Evolutionary conservation across 1,284 basidiomycete species (phyloP).

Genomic region (Termitomyces sp.): DNA sequence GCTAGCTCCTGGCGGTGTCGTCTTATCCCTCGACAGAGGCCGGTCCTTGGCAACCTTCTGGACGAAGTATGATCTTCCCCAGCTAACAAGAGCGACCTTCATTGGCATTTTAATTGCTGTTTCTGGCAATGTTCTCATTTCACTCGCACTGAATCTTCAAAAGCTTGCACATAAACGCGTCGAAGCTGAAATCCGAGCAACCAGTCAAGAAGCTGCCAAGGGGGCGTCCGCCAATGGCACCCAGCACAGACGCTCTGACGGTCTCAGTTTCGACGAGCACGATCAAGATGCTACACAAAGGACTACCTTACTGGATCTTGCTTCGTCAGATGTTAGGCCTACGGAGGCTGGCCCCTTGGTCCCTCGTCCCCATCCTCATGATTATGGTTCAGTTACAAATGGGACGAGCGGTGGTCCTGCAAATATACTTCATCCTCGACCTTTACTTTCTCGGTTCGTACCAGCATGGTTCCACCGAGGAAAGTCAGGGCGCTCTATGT

Average conservation of each 20-base stretch:
- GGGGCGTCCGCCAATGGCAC: slow-evolving; percentile 11
- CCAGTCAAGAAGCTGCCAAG: slow-evolving; percentile 5
- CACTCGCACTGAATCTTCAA: slow-evolving; percentile 85
- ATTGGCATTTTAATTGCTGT: slow-evolving; percentile 85
- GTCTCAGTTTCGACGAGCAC: slow-evolving; percentile 24
- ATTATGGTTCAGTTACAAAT: slow-evolving; percentile 10
- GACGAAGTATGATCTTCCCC: slow-evolving; percentile 44
- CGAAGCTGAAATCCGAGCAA: slow-evolving; percentile 31
- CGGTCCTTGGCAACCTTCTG: slow-evolving; percentile 2
- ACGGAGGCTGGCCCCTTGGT: slow-evolving; percentile 26
- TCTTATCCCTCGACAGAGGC: neutral
- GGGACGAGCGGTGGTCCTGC: neutral
- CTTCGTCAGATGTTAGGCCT: neutral
- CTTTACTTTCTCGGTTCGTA: slow-evolving; percentile 20
- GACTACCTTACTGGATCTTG: neutral
- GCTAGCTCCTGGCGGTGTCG: slow-evolving; percentile 6
- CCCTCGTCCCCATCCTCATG: slow-evolving; percentile 15
- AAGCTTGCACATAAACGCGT: slow-evolving; percentile 85
- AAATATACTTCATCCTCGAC: neutral
- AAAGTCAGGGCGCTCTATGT: neutral
- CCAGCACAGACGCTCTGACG: slow-evolving; percentile 11
- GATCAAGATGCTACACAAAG: slow-evolving; percentile 22
- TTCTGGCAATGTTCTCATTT: slow-evolving; percentile 84
- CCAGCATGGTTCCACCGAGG: slow-evolving; percentile 14
- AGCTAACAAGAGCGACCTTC: slow-evolving; percentile 52